Conservation (phyloP, 352 stramenopile genomes). For the Pythium brachiatum region DNA sequence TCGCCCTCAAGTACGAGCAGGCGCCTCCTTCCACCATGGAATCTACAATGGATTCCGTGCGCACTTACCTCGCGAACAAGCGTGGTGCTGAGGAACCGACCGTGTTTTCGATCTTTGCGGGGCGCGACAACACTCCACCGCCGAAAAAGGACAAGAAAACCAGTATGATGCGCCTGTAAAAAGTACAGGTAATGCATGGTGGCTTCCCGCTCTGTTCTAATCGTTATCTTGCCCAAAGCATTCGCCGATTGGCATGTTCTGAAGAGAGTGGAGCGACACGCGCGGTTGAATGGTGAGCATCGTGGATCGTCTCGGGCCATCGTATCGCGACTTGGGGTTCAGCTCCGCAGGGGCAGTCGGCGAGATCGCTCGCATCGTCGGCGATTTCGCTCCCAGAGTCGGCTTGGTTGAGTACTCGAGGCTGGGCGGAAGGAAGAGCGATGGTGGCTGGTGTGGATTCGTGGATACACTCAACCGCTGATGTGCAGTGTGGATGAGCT, state of each 20-base stretch:
- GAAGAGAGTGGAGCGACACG: neutral
- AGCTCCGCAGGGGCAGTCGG: neutral
- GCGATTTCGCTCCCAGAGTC: neutral
- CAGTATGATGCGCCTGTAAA: conserved; percentile 13
- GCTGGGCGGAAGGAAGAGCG: neutral
- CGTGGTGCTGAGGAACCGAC: conserved; percentile 6
- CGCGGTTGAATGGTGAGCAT: conserved; percentile 4
- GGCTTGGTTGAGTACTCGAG: neutral
- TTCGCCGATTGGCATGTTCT: neutral
- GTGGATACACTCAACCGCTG: conserved; percentile 18
- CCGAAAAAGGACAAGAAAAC: conserved; percentile 16
- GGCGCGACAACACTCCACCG: neutral
- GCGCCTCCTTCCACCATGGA: neutral
- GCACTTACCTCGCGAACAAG: neutral
- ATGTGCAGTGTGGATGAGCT: conserved; percentile 45
- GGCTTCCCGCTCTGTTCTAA: neutral
- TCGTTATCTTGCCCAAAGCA: neutral
- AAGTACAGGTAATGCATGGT: neutral
- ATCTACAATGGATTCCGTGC: neutral
- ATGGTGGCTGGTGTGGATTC: neutral
- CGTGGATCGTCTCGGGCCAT: conserved; percentile 16
- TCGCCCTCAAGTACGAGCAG: conserved; percentile 47
- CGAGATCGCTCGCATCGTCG: conserved; percentile 7
- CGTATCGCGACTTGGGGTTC: conserved; percentile 2
- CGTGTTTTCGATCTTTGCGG: conserved; percentile 28